These are phyloP conservation scores for Paramecium pentaurelia DNA, from an alignment of 73 alveolate species.

Conservation along the genomic window DNA sequence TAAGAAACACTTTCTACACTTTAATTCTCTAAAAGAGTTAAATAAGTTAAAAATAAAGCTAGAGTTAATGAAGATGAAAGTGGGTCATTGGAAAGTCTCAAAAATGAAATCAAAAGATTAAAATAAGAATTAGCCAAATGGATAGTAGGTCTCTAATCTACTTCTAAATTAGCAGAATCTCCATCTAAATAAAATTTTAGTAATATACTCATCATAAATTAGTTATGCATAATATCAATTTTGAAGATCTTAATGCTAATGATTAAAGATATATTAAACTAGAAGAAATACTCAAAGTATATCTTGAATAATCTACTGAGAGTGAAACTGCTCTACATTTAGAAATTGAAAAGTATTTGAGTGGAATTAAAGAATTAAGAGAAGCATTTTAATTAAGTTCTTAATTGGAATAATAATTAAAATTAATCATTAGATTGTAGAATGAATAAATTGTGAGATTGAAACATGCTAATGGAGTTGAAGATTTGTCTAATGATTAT, in stretches of 20 bases:
- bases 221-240: background rate
- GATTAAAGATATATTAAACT: conserved; percentile 40
- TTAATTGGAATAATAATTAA: conserved; percentile 4
- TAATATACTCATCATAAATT: background rate
- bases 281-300: conserved; percentile 44
- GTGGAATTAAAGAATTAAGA: conserved; percentile 35
- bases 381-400: conserved; percentile 33
- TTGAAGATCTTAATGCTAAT: conserved; percentile 13
- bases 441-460: conserved; percentile 45
- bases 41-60: conserved; percentile 67
- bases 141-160: background rate
- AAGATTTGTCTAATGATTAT: background rate
- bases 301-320: conserved; percentile 57
- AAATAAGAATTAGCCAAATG: conserved; percentile 47
- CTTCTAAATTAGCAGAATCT: background rate
- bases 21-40: conserved; percentile 68
- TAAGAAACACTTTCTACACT: conserved; percentile 76
- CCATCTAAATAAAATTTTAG: background rate
- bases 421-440: conserved; percentile 31
- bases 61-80: conserved; percentile 64
- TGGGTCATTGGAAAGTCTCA: conserved; percentile 54
- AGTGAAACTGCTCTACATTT: conserved; percentile 49
- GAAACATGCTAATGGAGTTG: conserved; percentile 17
- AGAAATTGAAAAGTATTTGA: conserved; percentile 40
- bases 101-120: conserved; percentile 57